Percentiles rank a stretch among this genome's conserved stretches.
These are phyloP conservation scores for Dissoconium aciculare DNA, from an alignment of 2,329 filamentous ascomycete species.

Conservation along the genomic window DNA sequence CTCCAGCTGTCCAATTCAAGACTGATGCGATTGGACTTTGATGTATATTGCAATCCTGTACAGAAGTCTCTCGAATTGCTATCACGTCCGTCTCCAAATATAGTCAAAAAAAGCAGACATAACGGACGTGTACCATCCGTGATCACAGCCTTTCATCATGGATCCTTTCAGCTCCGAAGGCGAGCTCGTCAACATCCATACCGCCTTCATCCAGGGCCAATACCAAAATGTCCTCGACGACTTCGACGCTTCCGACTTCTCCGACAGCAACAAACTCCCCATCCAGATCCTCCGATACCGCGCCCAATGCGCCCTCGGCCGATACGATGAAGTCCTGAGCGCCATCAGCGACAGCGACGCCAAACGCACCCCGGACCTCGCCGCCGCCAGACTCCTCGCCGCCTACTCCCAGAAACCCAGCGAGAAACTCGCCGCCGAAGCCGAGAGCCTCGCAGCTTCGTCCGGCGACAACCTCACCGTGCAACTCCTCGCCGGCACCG, in stretches of 20 bases:
- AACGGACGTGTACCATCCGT: no score
- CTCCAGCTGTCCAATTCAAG: no score
- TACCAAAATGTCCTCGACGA: conserved; percentile 65
- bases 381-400: conserved; percentile 63
- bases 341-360: conserved; percentile 49
- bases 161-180: conserved; percentile 52
- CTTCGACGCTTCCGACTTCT: conserved; percentile 69
- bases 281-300: conserved; percentile 67
- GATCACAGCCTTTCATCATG: no score
- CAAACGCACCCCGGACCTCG: conserved; percentile 49
- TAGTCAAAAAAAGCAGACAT: no score
- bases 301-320: conserved; percentile 67
- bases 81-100: no score
- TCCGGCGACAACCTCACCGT: conserved; percentile 61
- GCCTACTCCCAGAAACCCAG: conserved; percentile 33
- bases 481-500: conserved; percentile 66
- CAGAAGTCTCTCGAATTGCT: no score
- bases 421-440: conserved; percentile 37
- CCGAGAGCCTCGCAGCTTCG: conserved; percentile 52
- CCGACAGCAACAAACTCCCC: conserved; percentile 59
- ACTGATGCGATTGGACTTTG: no score
- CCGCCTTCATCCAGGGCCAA: conserved; percentile 59
- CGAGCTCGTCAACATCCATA: conserved; percentile 54
- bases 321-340: conserved; percentile 56
- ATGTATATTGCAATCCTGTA: no score